Percentiles rank a stretch among this genome's conserved stretches.
These are phyloP conservation scores for Luvunga scandens DNA, from an alignment of 345 rosid species.

Conservation along the genomic window DNA sequence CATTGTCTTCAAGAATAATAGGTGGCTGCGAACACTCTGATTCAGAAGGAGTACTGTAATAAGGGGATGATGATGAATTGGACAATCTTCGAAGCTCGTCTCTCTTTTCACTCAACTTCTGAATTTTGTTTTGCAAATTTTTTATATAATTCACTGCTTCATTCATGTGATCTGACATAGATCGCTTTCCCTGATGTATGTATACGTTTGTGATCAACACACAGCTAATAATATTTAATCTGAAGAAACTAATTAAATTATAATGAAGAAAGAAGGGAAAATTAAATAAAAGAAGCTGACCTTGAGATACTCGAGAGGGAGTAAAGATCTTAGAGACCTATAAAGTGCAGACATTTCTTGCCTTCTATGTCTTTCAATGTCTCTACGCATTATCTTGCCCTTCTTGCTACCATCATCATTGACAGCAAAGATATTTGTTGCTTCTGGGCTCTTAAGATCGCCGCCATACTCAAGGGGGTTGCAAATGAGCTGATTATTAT, in stretches of 20 bases:
- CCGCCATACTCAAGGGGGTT: not conserved
- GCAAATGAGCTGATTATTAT: not conserved
- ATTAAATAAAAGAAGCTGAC: conserved; percentile 14
- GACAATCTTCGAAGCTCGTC: conserved; percentile 29
- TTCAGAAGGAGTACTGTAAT: not conserved
- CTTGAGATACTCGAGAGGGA: conserved; percentile 40
- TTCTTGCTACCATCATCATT: conserved; percentile 13
- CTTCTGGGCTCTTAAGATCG: not conserved
- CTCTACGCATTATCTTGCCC: conserved; percentile 36
- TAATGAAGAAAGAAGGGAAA: not conserved
- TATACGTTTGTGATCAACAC: too few relatives aligned
- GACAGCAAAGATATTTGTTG: not conserved
- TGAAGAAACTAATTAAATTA: too few relatives aligned
- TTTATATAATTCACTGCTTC: conserved; percentile 43
- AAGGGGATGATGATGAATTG: not conserved
- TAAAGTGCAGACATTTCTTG: conserved; percentile 44
- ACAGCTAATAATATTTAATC: too few relatives aligned
- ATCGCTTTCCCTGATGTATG: conserved; percentile 43
- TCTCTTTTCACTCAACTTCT: conserved; percentile 28
- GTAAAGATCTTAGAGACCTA: conserved; percentile 29
- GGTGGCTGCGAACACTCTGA: conserved; percentile 4
- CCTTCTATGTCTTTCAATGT: conserved; percentile 40
- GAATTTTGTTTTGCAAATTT: conserved; percentile 29
- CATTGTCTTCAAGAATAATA: conserved; percentile 8
- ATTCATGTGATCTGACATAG: conserved; percentile 45